A percentile compares a stretch with the other conserved stretches of the same genome.
Conservation (phyloP, 108 stramenopile genomes). For the Licmophora abbreviata region DNA sequence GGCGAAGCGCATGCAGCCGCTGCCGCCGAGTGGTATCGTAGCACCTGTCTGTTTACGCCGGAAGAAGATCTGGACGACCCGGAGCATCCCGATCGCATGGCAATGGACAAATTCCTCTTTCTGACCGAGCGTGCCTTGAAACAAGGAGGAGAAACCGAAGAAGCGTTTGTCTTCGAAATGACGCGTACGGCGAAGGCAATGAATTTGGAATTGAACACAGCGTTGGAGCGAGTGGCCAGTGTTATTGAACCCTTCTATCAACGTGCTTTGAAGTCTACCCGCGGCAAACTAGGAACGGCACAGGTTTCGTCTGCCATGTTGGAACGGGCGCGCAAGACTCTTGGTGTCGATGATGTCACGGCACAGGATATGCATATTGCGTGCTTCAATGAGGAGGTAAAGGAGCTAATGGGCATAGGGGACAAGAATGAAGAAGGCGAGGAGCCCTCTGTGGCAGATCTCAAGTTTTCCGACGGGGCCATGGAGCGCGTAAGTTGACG, state of each 20-base stretch:
- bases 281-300: slow-evolving; percentile 61
- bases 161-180: slow-evolving; percentile 80
- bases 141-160: slow-evolving; percentile 64
- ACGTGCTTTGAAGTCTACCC: slow-evolving; percentile 58
- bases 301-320: slow-evolving; percentile 66
- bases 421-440: slow-evolving; percentile 36
- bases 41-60: slow-evolving; percentile 50
- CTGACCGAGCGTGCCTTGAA: slow-evolving; percentile 65
- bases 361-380: slow-evolving; percentile 66
- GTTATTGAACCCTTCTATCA: slow-evolving; percentile 78
- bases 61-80: slow-evolving; percentile 73
- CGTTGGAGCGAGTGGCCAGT: slow-evolving; percentile 43
- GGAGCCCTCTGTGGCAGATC: slow-evolving; percentile 17
- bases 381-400: slow-evolving; percentile 62
- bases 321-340: slow-evolving; percentile 49
- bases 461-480: slow-evolving; percentile 61
- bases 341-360: slow-evolving; percentile 63
- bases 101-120: slow-evolving; percentile 76
- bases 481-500: slow-evolving; percentile 48
- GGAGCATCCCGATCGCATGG: slow-evolving; percentile 58
- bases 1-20: slow-evolving; percentile 76
- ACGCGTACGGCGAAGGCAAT: slow-evolving; percentile 61
- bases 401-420: slow-evolving; percentile 41
- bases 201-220: slow-evolving; percentile 26
- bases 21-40: slow-evolving; percentile 51